Base-by-base conservation (phyloP, 805 yeast species). In the Tetrapisispora iriomotensis region DNA sequence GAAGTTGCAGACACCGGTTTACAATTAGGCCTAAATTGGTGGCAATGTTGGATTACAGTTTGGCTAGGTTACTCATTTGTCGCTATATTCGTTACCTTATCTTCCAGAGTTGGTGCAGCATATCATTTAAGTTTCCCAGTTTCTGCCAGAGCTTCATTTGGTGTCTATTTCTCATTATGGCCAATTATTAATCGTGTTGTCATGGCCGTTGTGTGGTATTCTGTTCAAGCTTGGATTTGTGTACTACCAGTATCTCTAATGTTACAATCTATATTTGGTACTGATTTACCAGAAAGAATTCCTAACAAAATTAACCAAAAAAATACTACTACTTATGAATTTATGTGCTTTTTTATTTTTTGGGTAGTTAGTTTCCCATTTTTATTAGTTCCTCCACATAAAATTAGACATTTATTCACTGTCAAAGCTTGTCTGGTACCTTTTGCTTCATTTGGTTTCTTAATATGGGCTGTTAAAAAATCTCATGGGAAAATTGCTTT, bases 1-100 rank as follows among this genome's bases (percentile, higher is more conserved):
- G 87, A 82, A 66, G 84, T 86, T 50, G 95, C 94, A 2, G 78
- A 90, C 8, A 82, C 94, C 0, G 94, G 94, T 51, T 79, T 82
- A 41, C 67, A 70, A 39, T 75, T 77, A 18, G 92, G 92, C 9
- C 64, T 86, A 61, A 73, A 79, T 14, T 85, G 95, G 94, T 86
- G 94, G 94, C 87, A 79, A 55, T 77, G 82, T 10, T 86, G 95
- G 94, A 63, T 86, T 28, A 74, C 92, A 1, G 92, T 86, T 20
- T 84, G 94, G 92, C 45, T 86, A 14, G 95, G 95, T 6, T 86
- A 86, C 59, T 54, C 68, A 15, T 60, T 82, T 34, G 76, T 83
- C 45, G 92, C 82, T 45, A 48, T 71, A 1, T 83, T 85, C 49
- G 80, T 87, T 25, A 71, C 75, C 4, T 54, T 77, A n/a, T 70